These are phyloP conservation scores for Calonectria pteridis DNA, from an alignment of 2,329 filamentous ascomycete genomes.

Conservation along the genomic window DNA sequence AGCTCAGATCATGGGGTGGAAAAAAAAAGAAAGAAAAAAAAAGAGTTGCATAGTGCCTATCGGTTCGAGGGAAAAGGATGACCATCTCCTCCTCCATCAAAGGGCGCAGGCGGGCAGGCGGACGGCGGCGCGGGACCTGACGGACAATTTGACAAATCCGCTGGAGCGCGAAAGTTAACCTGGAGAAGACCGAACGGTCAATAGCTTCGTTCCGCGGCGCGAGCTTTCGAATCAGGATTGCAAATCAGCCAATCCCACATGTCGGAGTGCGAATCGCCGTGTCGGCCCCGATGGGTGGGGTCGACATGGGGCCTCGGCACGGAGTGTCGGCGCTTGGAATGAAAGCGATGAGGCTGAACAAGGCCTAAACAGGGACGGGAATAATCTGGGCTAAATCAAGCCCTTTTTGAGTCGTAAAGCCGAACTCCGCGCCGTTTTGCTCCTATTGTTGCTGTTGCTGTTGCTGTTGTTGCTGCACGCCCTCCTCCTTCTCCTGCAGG, in stretches of 20 bases:
- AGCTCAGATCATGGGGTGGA: conserved; percentile 23
- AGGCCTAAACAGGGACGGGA: not conserved
- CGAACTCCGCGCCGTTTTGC: too few relatives aligned
- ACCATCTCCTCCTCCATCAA: too few relatives aligned
- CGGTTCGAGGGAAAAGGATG: not conserved
- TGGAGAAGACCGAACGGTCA: not conserved
- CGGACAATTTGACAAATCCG: conserved; percentile 1
- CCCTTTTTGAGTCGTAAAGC: conserved; percentile 2
- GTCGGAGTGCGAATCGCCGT: conserved; percentile 39
- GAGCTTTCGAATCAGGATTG: not conserved
- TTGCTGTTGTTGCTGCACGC: not conserved
- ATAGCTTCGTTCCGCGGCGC: not conserved
- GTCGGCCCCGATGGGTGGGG: conserved; percentile 26
- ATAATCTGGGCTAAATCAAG: conserved; percentile 3
- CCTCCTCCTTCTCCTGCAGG: not conserved
- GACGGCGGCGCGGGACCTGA: not conserved
- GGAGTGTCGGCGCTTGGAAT: conserved; percentile 30
- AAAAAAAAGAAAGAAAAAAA: too few relatives aligned
- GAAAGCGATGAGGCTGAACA: conserved; percentile 24
- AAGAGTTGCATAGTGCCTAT: not conserved
- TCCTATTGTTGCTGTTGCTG: too few relatives aligned
- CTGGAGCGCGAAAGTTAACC: not conserved
- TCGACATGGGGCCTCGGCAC: conserved; percentile 32
- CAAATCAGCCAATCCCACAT: conserved; percentile 7
- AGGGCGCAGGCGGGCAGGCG: not conserved